These are phyloP conservation scores for Paralagenidium karlingii DNA, from an alignment of 352 stramenopile genomes.

Conservation along the genomic window DNA sequence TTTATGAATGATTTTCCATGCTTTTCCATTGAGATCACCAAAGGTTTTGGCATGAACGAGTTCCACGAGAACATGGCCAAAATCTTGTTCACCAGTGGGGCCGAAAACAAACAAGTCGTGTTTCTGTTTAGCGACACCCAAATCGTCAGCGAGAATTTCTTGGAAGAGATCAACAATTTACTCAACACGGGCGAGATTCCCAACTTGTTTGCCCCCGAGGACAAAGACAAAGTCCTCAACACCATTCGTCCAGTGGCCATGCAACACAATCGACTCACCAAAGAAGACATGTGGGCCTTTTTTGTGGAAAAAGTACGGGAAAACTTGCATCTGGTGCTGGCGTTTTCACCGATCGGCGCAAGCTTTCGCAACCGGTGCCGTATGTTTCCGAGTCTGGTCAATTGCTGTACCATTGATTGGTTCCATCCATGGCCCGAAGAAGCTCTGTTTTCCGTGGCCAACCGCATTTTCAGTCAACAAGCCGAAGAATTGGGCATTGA, in stretches of 20 bases:
- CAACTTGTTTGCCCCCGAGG: slow-evolving; percentile 87
- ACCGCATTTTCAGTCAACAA: slow-evolving; percentile 77
- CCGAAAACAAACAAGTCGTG: slow-evolving; percentile 79
- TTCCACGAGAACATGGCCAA: slow-evolving; percentile 90
- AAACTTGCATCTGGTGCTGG: slow-evolving; percentile 91
- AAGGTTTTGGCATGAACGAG: slow-evolving; percentile 80
- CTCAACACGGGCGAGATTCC: slow-evolving; percentile 90
- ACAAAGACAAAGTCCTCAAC: slow-evolving; percentile 83
- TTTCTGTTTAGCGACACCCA: slow-evolving; percentile 92
- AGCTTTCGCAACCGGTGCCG: slow-evolving; percentile 88
- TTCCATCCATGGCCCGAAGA: slow-evolving; percentile 94
- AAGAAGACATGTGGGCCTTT: slow-evolving; percentile 73
- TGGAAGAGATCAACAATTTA: slow-evolving; percentile 94
- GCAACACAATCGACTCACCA: slow-evolving; percentile 66
- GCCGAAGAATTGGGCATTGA: slow-evolving; percentile 84
- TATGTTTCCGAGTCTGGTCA: slow-evolving; percentile 92
- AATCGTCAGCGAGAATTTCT: slow-evolving; percentile 88
- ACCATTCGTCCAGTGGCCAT: slow-evolving; percentile 72
- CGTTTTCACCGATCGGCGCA: slow-evolving; percentile 85
- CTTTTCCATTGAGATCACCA: slow-evolving; percentile 89
- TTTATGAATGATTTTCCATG: slow-evolving; percentile 90
- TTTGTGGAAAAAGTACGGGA: slow-evolving; percentile 88
- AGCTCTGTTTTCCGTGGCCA: slow-evolving; percentile 84
- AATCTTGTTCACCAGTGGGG: slow-evolving; percentile 81
- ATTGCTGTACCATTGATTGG: slow-evolving; percentile 94